A percentile compares a stretch with the other conserved stretches of the same genome.
These are phyloP conservation scores for Irpex sp. DNA, from an alignment of 1,284 basidiomycete species.

Conservation along the genomic window DNA sequence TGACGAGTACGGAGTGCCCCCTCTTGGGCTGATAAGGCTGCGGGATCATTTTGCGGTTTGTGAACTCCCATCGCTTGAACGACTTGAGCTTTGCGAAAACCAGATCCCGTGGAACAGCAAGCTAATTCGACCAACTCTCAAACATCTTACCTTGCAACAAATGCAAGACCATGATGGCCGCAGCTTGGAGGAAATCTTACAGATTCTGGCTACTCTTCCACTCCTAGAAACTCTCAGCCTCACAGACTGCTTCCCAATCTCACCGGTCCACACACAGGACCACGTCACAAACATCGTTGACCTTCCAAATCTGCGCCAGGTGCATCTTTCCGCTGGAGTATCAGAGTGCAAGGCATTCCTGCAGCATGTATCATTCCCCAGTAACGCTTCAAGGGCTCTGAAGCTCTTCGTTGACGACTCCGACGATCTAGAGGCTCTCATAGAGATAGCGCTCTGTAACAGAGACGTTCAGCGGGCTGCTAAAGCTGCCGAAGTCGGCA, in stretches of 20 bases:
- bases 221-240: background rate
- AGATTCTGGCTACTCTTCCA: background rate
- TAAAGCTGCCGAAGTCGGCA: no score
- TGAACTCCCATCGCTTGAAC: background rate
- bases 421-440: background rate
- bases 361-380: background rate
- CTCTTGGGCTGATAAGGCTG: background rate
- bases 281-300: background rate
- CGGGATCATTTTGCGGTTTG: background rate
- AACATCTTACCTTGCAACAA: background rate
- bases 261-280: background rate
- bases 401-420: background rate
- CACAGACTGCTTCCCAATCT: background rate
- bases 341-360: background rate
- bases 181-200: background rate
- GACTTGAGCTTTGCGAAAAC: background rate
- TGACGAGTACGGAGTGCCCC: background rate
- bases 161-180: background rate
- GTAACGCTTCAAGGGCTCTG: background rate
- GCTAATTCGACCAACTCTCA: background rate
- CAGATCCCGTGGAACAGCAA: background rate
- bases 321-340: background rate
- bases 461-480: background rate
- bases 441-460: no score
- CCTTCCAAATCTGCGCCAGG: background rate